Conservation (phyloP, 2,329 filamentous ascomycete species). For the Gnomoniopsis sp. region DNA sequence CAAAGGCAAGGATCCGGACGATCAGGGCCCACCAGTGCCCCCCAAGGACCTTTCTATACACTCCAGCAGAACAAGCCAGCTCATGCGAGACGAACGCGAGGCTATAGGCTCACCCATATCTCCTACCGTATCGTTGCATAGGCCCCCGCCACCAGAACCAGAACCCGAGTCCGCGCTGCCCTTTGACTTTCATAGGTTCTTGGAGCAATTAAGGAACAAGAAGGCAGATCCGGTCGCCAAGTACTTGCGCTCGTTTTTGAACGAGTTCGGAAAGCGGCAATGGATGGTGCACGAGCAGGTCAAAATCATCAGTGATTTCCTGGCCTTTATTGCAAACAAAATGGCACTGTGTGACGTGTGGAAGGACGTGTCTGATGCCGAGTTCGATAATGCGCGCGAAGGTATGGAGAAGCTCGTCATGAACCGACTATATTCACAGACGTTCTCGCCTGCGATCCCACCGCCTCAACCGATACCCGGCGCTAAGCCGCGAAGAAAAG, state of each 20-base stretch:
- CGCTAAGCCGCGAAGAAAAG: conserved; percentile 65
- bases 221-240: conserved; percentile 97
- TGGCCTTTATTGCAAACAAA: conserved; percentile 96
- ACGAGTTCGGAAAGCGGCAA: conserved; percentile 93
- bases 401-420: conserved; percentile 99
- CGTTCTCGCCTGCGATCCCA: conserved; percentile 91
- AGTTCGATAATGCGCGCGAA: conserved; percentile 97
- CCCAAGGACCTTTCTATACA: conserved; percentile 52
- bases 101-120: conserved; percentile 39
- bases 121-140: conserved; percentile 49
- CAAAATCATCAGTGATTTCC: conserved; percentile 95
- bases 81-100: conserved; percentile 36
- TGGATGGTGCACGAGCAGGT: conserved; percentile 99
- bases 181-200: conserved; percentile 95
- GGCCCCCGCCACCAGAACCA: conserved; percentile 68
- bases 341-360: conserved; percentile 98
- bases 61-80: conserved; percentile 32
- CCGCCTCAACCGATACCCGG: conserved; percentile 71
- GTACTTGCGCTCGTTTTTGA: conserved; percentile 90
- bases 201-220: conserved; percentile 92
- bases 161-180: conserved; percentile 80
- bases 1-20: conserved; percentile 37
- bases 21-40: conserved; percentile 54
- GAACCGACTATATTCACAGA: conserved; percentile 94
- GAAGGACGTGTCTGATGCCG: conserved; percentile 90